Conservation (phyloP, 768 basidiomycete genomes). For the Sarcomyxa edulis region DNA sequence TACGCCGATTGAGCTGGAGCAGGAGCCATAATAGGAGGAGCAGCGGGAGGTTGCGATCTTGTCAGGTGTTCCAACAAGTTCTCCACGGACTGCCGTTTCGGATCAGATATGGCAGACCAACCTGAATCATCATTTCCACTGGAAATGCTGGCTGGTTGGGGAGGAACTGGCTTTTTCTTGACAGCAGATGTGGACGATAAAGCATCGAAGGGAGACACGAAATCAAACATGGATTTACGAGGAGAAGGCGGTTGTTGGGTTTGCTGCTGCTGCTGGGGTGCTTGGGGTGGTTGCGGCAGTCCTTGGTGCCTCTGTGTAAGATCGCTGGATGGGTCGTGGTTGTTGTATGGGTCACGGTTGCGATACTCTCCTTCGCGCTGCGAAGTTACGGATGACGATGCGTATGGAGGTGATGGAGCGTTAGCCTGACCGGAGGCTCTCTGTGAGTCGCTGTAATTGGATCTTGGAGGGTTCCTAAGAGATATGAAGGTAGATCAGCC, state of each 20-base stretch:
- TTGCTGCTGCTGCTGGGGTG: slow-evolving; percentile 21
- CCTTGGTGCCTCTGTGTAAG: slow-evolving; percentile 24
- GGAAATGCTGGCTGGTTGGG: slow-evolving; percentile 33
- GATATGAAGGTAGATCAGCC: slow-evolving; percentile 13
- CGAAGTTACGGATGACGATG: slow-evolving; percentile 12
- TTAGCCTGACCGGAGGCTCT: slow-evolving; percentile 24
- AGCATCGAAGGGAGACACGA: slow-evolving; percentile 80
- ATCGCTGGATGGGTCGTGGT: slow-evolving; percentile 36
- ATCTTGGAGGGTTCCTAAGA: slow-evolving; percentile 40
- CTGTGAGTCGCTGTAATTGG: slow-evolving; percentile 47
- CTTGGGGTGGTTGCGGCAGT: slow-evolving; percentile 15
- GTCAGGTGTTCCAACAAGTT: slow-evolving; percentile 74
- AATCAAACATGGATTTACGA: slow-evolving; percentile 82
- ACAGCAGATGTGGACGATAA: slow-evolving; percentile 48
- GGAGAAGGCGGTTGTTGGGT: slow-evolving; percentile 60
- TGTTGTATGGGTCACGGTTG: slow-evolving; percentile 26
- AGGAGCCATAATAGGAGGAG: slow-evolving; percentile 27
- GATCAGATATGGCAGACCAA: slow-evolving; percentile 50
- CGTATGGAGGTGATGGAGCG: slow-evolving; percentile 47
- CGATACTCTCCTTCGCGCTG: slow-evolving; percentile 38
- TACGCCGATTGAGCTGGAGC: slow-evolving; percentile 43
- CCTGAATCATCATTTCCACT: slow-evolving; percentile 51
- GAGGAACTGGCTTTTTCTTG: slow-evolving; percentile 70
- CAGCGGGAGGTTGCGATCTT: slow-evolving; percentile 36
- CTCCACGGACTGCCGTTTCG: slow-evolving; percentile 81